A percentile compares a stretch with the other conserved stretches of the same genome.
These are phyloP conservation scores for Arachis stenosperma DNA, from an alignment of 306 rosid species.

Conservation along the genomic window DNA sequence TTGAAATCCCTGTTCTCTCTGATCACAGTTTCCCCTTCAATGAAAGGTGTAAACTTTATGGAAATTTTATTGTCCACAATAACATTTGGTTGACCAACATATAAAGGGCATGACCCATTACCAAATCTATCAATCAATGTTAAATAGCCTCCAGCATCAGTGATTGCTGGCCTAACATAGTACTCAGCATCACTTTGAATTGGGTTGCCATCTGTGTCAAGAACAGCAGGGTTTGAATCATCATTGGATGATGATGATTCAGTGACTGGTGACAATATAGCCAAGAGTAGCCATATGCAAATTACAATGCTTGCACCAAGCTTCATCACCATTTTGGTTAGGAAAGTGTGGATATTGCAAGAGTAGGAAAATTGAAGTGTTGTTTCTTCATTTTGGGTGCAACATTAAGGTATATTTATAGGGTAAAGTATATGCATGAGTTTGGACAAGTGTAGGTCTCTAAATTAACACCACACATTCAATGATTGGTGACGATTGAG, in stretches of 20 bases:
- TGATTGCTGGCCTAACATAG: constrained; percentile 65
- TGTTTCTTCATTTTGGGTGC: not conserved
- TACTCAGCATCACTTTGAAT: constrained; percentile 48
- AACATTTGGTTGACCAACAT: constrained; percentile 54
- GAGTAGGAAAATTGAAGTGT: not conserved
- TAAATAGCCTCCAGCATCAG: constrained; percentile 58
- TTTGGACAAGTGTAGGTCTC: not conserved
- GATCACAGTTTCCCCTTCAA: constrained; percentile 36
- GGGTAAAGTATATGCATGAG: not conserved
- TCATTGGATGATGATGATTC: not conserved
- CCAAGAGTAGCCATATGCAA: constrained; percentile 36
- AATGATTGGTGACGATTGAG: not conserved
- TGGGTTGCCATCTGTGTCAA: constrained; percentile 55
- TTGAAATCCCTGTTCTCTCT: constrained; percentile 46
- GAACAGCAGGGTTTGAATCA: constrained; percentile 37
- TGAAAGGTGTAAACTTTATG: constrained; percentile 51
- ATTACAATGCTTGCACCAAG: not conserved
- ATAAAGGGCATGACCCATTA: constrained; percentile 44
- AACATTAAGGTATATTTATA: constrained; percentile 25
- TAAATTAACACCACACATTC: not conserved
- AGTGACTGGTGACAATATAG: constrained; percentile 32
- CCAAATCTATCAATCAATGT: constrained; percentile 42
- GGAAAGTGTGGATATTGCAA: not conserved
- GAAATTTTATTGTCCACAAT: constrained; percentile 16
- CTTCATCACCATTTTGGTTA: not conserved